phyloP scores from a whole-genome alignment of 306 rosid genomes.

The Bauhinia variegata region DNA sequence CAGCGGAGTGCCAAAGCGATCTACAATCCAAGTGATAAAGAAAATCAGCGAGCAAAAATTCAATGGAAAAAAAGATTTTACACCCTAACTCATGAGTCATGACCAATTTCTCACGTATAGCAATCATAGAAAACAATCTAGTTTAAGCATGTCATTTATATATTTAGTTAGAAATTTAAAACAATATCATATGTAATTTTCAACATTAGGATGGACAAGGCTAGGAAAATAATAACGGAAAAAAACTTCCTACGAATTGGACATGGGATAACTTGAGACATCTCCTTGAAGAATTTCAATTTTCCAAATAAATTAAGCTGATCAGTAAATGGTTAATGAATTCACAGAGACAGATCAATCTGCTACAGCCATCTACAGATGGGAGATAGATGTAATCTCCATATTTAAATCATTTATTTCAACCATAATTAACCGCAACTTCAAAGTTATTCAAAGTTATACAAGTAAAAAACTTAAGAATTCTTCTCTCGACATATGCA shows the following conservation, averaged over 20 bases:
- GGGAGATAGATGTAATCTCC: background rate
- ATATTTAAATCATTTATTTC: background rate
- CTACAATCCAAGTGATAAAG: conserved; percentile 37
- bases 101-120: background rate
- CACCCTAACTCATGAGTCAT: background rate
- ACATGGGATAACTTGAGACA: conserved; percentile 14
- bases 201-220: conserved; percentile 23
- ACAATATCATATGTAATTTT: background rate
- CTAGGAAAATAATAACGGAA: background rate
- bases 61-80: conserved; percentile 6
- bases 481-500: background rate
- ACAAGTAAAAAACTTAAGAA: background rate
- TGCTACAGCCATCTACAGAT: conserved; percentile 5
- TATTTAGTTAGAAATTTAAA: conserved; percentile 16
- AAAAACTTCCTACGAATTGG: conserved; percentile 1
- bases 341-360: background rate
- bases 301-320: conserved; percentile 9
- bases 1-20: conserved; percentile 35
- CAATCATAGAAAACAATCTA: no score
- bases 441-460: background rate
- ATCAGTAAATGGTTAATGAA: background rate
- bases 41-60: conserved; percentile 30
- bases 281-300: conserved; percentile 24
- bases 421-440: conserved; percentile 2
- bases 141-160: conserved; percentile 10